A percentile compares a stretch with the other conserved stretches of the same genome.
These are phyloP conservation scores for Lyophyllum semitale DNA, from an alignment of 768 basidiomycete genomes.

Conservation along the genomic window DNA sequence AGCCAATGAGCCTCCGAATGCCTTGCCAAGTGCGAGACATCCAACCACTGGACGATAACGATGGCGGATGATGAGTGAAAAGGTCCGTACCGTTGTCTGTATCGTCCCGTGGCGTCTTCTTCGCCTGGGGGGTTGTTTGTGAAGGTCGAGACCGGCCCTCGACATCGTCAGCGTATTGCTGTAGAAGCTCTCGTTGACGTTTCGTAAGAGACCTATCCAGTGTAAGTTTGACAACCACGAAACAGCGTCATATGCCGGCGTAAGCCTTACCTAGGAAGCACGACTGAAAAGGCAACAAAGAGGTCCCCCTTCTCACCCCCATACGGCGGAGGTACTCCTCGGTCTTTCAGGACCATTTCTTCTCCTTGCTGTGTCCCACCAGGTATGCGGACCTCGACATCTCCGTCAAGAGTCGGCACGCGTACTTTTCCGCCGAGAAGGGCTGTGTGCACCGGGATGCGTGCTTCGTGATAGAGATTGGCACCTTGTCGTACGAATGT, in stretches of 20 bases:
- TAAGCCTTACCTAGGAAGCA: constrained; percentile 80
- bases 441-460: constrained; percentile 89
- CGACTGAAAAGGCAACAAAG: constrained; percentile 84
- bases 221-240: constrained; percentile 5
- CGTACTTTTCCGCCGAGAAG: constrained; percentile 91
- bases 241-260: background rate
- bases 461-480: constrained; percentile 87
- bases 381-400: constrained; percentile 92
- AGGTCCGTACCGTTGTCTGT: constrained; percentile 76
- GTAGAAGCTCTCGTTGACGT: constrained; percentile 83
- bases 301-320: constrained; percentile 75
- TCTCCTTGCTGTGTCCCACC: constrained; percentile 95
- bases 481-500: constrained; percentile 88
- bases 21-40: constrained; percentile 68
- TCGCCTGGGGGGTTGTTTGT: constrained; percentile 17
- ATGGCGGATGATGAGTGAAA: constrained; percentile 59
- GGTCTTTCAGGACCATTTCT: constrained; percentile 91
- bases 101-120: constrained; percentile 8
- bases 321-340: constrained; percentile 73
- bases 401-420: constrained; percentile 93
- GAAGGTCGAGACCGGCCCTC: constrained; percentile 56
- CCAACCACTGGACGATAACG: constrained; percentile 63
- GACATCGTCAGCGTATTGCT: constrained; percentile 91
- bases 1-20: constrained; percentile 68
- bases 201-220: constrained; percentile 69